Base-by-base conservation (phyloP, 306 rosid species). In the Ziziphus jujuba region DNA sequence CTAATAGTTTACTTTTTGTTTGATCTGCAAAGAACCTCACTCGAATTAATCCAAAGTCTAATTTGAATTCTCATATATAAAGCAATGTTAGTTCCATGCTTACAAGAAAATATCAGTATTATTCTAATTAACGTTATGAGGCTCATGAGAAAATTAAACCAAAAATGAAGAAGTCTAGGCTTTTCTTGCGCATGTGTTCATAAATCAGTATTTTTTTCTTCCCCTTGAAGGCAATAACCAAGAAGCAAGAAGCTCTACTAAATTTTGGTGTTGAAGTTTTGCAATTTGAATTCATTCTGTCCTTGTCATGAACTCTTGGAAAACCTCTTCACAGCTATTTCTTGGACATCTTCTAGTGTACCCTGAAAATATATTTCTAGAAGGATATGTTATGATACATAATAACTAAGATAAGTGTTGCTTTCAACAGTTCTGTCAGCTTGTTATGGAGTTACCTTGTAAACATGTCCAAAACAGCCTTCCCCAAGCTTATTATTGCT, bases 241-340 rank as follows among this genome's bases (percentile, higher is more conserved):
- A n/a, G n/a, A n/a, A n/a, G n/a, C 95, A 55, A 82, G 72, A 63
- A 85, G 82, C 47, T 70, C 80, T 7, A 88, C 95, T 4, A 88
- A 82, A 70, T 88, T 85, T 52, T 85, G 61, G 40, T 85, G 95
- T 40, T 88, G 91, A 78, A 88, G 95, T 40, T 88, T 84, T 7
- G 87, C 81, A 19, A 85, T 71, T 77, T 77, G 84, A 85, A 84
- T 56, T 88, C 95, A 3, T 75, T 58, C 5, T 73, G 59, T 43
- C 89, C 91, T 80, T 88, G 91, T 60, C 83, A 84, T 15, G 89
- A 81, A 15, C 76, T 54, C 16, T 15, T 71, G 17, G 86, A 75
- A 24, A 84, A 86, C 36, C 95, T 49, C 72, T 88, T 88, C 35
- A 85, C 87, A 1, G 91, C 95, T 45, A 88, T 75, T 47, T 81